Base-by-base conservation (phyloP, 2,329 filamentous ascomycete genomes). In the Dendryphion nanum region DNA sequence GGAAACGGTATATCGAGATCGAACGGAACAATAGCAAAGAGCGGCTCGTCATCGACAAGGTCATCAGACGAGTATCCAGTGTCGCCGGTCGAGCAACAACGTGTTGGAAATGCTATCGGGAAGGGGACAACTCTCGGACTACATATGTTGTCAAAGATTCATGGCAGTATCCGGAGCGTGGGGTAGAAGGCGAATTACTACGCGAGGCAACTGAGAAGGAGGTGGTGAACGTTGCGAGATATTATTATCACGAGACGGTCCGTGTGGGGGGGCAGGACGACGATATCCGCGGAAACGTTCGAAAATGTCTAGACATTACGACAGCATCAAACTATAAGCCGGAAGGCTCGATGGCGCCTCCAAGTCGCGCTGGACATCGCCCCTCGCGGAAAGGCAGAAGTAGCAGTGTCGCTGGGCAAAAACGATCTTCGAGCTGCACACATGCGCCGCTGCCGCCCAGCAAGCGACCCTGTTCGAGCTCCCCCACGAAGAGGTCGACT, bases 91-190 rank as follows among this genome's bases (percentile, higher is more conserved):
- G 42, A 38, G 49, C 42, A 17, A 51, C 47, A 30, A 49, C 44
- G 26, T 54, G 49, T 37, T 52, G 41, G 47, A 48, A 36, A 57
- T 71, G 63, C 8, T 50, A 73, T 60, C 56, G 38, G 26, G 52
- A 72, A 34, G 56, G 42, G 29, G 47, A 69, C 26, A 29, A 52
- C 6, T 35, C 38, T 30, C 38, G 51, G 18, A 55, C 75, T 45
- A 7, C 21, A 7, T n/a, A 7, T 7, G 62, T 74, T n/a, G 59
- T 75, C 38, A 76, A 75, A 44, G 66, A 72, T 42, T 72, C 62
- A 3, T 74, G 63, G 68, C 65, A 75, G 37, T 69, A 64, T 37
- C 44, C 45, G 4, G 63, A 73, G 36, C 64, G 64, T 6, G 56
- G 64, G 2, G 65, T 73, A 32, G 69, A 75, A 48, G 68, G 69